phyloP scores from a whole-genome alignment of 2,329 filamentous ascomycete species.

The Nectriaceae sp. region DNA sequence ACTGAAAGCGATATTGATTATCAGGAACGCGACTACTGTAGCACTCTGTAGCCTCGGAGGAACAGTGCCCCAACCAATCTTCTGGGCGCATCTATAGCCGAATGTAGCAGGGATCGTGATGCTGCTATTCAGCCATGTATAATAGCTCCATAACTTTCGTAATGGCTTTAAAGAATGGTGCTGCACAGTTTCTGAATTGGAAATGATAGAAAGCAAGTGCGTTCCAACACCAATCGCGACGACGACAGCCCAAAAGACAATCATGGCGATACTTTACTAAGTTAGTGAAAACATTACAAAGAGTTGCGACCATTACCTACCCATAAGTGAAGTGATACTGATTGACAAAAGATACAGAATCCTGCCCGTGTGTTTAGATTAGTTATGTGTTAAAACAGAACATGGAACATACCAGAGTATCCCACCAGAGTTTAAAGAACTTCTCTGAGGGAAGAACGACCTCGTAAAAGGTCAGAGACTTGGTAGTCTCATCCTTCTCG shows the following conservation, averaged over 20 bases:
- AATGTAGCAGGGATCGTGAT: constrained; percentile 45
- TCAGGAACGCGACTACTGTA: constrained; percentile 39
- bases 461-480: constrained; percentile 22
- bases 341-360: constrained; percentile 37
- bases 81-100: constrained; percentile 44
- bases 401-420: constrained; percentile 37
- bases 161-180: not conserved
- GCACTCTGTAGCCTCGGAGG: constrained; percentile 46
- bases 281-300: not conserved
- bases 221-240: constrained; percentile 37
- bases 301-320: constrained; percentile 21
- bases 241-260: constrained; percentile 43
- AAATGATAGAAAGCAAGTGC: constrained; percentile 25
- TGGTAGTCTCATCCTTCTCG: constrained; percentile 25
- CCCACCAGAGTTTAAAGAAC: constrained; percentile 38
- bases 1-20: constrained; percentile 40
- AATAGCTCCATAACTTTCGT: not conserved
- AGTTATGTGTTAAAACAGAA: not conserved
- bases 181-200: constrained; percentile 4
- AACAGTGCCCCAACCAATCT: constrained; percentile 47
- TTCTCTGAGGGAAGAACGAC: constrained; percentile 36
- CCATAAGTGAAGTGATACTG: constrained; percentile 39
- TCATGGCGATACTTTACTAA: constrained; percentile 32
- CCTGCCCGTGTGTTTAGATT: constrained; percentile 25
- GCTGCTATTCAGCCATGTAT: constrained; percentile 35